Conservation (phyloP, 2,329 filamentous ascomycete species). For the Geosmithia putterillii region DNA sequence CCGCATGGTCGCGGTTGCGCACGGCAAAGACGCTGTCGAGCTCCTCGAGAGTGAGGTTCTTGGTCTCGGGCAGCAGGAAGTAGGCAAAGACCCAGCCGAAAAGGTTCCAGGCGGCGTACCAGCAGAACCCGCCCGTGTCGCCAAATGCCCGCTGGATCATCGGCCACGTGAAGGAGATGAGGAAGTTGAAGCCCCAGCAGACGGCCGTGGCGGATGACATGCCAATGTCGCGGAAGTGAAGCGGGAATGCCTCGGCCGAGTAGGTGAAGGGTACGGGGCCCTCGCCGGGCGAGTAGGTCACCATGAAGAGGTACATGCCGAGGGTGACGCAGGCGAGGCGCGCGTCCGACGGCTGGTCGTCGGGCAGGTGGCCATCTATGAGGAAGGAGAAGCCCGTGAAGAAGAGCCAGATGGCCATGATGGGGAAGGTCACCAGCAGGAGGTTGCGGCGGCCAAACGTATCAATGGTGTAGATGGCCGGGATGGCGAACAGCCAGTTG, state of each 20-base stretch:
- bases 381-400: slow-evolving; percentile 39
- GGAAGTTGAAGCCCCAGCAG: slow-evolving; percentile 26
- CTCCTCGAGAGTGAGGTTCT: slow-evolving; percentile 20
- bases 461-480: slow-evolving; percentile 46
- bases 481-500: slow-evolving; percentile 46
- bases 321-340: slow-evolving; percentile 20
- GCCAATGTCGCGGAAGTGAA: slow-evolving; percentile 41
- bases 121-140: slow-evolving; percentile 22
- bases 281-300: slow-evolving; percentile 34
- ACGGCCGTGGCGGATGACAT: slow-evolving; percentile 34
- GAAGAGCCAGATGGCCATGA: slow-evolving; percentile 42
- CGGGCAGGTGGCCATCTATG: slow-evolving; percentile 12
- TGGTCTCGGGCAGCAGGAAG: slow-evolving; percentile 21
- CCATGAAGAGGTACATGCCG: slow-evolving; percentile 26
- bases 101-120: slow-evolving; percentile 23
- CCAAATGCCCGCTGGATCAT: slow-evolving; percentile 9
- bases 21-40: slow-evolving; percentile 20
- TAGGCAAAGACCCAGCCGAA: slow-evolving; percentile 19
- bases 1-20: slow-evolving; percentile 14
- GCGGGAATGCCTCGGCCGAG: slow-evolving; percentile 44
- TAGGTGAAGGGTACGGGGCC: slow-evolving; percentile 49
- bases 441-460: slow-evolving; percentile 44
- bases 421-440: slow-evolving; percentile 43
- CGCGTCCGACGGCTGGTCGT: slow-evolving; percentile 3
- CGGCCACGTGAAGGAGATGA: slow-evolving; percentile 22